Percentiles rank a stretch among this genome's conserved stretches.
Evolutionary conservation across 1,284 basidiomycete genomes (phyloP).

Genomic region (Cutaneotrichosporon curvatum): DNA sequence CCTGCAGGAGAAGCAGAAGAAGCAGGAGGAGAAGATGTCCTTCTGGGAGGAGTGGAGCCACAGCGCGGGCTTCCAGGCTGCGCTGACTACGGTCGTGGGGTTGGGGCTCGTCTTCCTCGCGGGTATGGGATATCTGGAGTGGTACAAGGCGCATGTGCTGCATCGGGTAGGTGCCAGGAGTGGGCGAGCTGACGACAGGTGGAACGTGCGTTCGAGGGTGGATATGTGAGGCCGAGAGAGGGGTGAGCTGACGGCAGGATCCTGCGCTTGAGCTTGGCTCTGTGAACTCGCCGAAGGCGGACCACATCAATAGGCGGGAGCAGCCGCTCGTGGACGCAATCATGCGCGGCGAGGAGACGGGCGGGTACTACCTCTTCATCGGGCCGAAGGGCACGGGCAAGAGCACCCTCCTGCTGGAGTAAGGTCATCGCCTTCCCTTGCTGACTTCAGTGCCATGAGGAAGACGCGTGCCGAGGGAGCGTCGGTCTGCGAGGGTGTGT

Average conservation of each 20-base stretch:
- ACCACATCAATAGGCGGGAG: constrained; percentile 62
- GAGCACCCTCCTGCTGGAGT: constrained; percentile 70
- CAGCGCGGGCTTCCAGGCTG: constrained; percentile 41
- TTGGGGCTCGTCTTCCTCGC: constrained; percentile 38
- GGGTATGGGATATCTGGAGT: constrained; percentile 63
- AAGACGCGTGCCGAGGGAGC: constrained; percentile 61
- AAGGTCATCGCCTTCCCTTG: constrained; percentile 9
- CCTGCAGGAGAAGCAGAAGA: background rate
- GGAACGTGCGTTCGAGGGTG: constrained; percentile 40
- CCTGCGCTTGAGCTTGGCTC: constrained; percentile 65
- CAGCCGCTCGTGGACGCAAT: constrained; percentile 70
- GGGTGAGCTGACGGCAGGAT: constrained; percentile 52
- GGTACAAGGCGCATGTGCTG: constrained; percentile 75
- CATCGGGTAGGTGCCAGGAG: constrained; percentile 53
- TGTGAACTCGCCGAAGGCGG: constrained; percentile 48
- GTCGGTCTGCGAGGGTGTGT: constrained; percentile 43
- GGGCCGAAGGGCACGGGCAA: constrained; percentile 69
- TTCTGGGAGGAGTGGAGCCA: constrained; percentile 34
- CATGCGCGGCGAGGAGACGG: constrained; percentile 61
- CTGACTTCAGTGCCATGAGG: constrained; percentile 54
- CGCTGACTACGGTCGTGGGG: constrained; percentile 43
- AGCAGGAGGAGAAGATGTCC: constrained; percentile 8
- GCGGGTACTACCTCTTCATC: constrained; percentile 67
- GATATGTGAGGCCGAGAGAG: constrained; percentile 22
- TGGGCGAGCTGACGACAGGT: constrained; percentile 23